A percentile compares a stretch with the other conserved stretches of the same genome.
Conservation (phyloP, 2,329 filamentous ascomycete genomes). For the Coniochaeta prunicola region DNA sequence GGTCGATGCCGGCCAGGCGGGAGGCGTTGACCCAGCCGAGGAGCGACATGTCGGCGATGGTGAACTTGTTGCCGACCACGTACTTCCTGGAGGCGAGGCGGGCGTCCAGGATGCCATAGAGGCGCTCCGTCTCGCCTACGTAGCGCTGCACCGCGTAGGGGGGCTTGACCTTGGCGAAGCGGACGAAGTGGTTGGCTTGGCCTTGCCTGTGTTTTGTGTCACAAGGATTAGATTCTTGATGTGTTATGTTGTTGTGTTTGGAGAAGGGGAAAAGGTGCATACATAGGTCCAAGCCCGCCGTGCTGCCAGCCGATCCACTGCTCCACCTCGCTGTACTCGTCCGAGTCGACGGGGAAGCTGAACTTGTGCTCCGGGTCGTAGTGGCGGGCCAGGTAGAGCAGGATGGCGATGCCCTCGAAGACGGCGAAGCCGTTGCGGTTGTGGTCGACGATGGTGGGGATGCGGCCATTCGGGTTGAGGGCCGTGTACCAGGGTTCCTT, state of each 20-base stretch:
- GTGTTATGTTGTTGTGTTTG: background rate
- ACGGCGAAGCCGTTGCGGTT: slow-evolving; percentile 54
- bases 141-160: slow-evolving; percentile 68
- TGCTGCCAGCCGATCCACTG: slow-evolving; percentile 67
- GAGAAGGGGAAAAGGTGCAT: slow-evolving; percentile 2
- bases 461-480: slow-evolving; percentile 57
- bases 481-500: slow-evolving; percentile 61
- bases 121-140: slow-evolving; percentile 64
- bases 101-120: slow-evolving; percentile 65
- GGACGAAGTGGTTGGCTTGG: slow-evolving; percentile 67
- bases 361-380: slow-evolving; percentile 19
- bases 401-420: slow-evolving; percentile 69
- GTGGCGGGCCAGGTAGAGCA: slow-evolving; percentile 52
- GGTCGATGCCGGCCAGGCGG: slow-evolving; percentile 54
- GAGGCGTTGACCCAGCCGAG: slow-evolving; percentile 61
- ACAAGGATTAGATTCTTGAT: background rate
- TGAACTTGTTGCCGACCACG: slow-evolving; percentile 53
- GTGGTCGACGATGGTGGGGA: slow-evolving; percentile 60
- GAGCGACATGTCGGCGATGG: slow-evolving; percentile 65
- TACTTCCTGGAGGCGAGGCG: slow-evolving; percentile 49
- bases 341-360: slow-evolving; percentile 27
- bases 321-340: slow-evolving; percentile 35
- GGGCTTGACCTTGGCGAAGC: slow-evolving; percentile 61
- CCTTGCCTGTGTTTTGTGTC: slow-evolving; percentile 53
- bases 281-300: slow-evolving; percentile 62